Base-by-base conservation (phyloP, 2,329 filamentous ascomycete species). In the Ophiocordyceps sinensis region DNA sequence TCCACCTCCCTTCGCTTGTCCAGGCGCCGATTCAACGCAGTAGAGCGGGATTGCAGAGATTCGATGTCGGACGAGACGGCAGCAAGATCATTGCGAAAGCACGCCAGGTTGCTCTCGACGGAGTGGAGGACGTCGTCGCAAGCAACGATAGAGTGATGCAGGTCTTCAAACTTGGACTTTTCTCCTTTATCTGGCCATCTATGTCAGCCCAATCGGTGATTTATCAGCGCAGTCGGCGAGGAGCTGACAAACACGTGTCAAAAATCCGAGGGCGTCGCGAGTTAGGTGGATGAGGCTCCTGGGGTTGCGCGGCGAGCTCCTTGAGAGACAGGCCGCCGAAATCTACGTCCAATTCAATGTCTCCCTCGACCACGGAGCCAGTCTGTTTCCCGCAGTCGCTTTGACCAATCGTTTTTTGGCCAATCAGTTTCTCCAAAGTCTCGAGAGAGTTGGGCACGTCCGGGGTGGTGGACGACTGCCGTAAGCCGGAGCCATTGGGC, bases 1-100 rank as follows among this genome's bases (percentile, higher is more conserved):
- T 96, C 91, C 5, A 96, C 85, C 14, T 83, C 79, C 57, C 83
- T 88, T 30, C 93, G 75, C 54, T 95, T 95, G 49, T 94, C 83
- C 28, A 98, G 67, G 52, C 87, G 80, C 30, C 84, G 77, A 51
- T 86, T 95, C 44, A 98, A 63, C 8, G 82, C 78, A 11, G 81
- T 75, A 0, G 91, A 98, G 37, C 91, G 78, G 40, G 82, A 79
- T 63, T 98, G 91, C 34, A 98, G 65, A 2, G 80, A 87, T 62
- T 98, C 91, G 40, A 98, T 98, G 57, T 98, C 91, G 7, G 87
- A 82, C 2, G 91, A 95, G 12, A 98, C 91, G 13, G 79, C 76
- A 9, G 86, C 89, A 11, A 98, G 75, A 59, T 98, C 93, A 45
- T 87, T 84, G 56, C 93, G 87, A 56, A 98, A 98, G 58, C 81